phyloP scores from a whole-genome alignment of 2,329 filamentous ascomycete species.

The Geoglossum cookeanum region DNA sequence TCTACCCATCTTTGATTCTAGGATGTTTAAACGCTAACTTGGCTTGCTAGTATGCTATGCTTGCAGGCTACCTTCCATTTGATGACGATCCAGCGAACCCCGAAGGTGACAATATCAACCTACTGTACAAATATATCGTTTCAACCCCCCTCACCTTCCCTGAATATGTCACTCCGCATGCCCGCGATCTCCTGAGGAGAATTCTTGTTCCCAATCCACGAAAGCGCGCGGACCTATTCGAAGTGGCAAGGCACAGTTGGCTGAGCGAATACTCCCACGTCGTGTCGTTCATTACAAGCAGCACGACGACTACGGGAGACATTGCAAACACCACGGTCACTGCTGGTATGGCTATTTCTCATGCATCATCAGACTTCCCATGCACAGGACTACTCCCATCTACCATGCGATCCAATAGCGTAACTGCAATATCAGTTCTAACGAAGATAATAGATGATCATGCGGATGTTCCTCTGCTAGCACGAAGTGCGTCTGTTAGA shows the following conservation, averaged over 20 bases:
- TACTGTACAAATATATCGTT: slow-evolving; percentile 98
- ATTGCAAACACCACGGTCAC: slow-evolving; percentile 62
- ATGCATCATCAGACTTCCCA: not conserved
- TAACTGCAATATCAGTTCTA: slow-evolving; percentile 3
- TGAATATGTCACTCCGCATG: slow-evolving; percentile 95
- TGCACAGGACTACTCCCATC: not conserved
- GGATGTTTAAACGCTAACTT: slow-evolving; percentile 8
- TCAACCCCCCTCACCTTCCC: slow-evolving; percentile 93
- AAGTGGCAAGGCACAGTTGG: slow-evolving; percentile 96
- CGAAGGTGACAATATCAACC: slow-evolving; percentile 96
- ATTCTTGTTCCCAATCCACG: slow-evolving; percentile 91
- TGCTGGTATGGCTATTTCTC: slow-evolving; percentile 25
- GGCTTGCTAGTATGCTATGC: slow-evolving; percentile 70
- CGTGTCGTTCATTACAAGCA: slow-evolving; percentile 92
- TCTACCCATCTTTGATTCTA: slow-evolving; percentile 5
- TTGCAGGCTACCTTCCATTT: slow-evolving; percentile 92
- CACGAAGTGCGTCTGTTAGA: slow-evolving; percentile 81
- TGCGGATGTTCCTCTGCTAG: slow-evolving; percentile 42
- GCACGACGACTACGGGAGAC: slow-evolving; percentile 69
- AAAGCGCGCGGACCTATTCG: slow-evolving; percentile 87
- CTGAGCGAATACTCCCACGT: slow-evolving; percentile 92
- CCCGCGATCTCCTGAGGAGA: slow-evolving; percentile 73
- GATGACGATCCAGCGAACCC: slow-evolving; percentile 97
- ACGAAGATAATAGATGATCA: slow-evolving; percentile 24
- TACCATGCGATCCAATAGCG: not conserved